Conservation (phyloP, 2,329 filamentous ascomycete species). For the Tolypocladium capitatum region DNA sequence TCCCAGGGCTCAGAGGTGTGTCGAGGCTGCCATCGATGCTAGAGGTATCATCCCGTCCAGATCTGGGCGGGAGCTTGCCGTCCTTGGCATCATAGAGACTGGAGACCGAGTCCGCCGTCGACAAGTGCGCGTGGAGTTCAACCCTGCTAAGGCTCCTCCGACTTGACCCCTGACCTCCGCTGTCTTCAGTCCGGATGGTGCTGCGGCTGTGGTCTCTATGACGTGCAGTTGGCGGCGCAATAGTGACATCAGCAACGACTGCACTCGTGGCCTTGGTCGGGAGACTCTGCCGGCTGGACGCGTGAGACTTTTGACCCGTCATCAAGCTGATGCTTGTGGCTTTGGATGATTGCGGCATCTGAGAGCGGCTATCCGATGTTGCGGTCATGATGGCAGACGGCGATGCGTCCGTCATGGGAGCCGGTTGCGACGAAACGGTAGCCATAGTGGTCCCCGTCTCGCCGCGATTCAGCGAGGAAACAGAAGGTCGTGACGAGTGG, state of each 20-base stretch:
- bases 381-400: constrained; percentile 19
- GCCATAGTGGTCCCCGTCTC: constrained; percentile 22
- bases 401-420: constrained; percentile 21
- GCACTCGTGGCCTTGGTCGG: constrained; percentile 29
- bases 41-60: constrained; percentile 28
- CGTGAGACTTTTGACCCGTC: constrained; percentile 28
- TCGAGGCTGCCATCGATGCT: constrained; percentile 33
- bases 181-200: constrained; percentile 29
- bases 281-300: constrained; percentile 24
- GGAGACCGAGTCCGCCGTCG: constrained; percentile 20
- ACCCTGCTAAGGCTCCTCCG: constrained; percentile 30
- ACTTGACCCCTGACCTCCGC: constrained; percentile 20
- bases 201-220: constrained; percentile 33
- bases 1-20: constrained; percentile 28
- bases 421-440: constrained; percentile 16
- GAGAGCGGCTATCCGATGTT: constrained; percentile 26
- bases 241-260: constrained; percentile 27
- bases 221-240: constrained; percentile 36
- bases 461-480: constrained; percentile 25
- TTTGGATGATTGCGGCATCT: constrained; percentile 30
- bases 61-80: constrained; percentile 18
- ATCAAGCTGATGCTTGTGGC: constrained; percentile 34
- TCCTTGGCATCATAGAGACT: constrained; percentile 26
- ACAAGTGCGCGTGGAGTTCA: constrained; percentile 25
- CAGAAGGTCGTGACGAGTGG: constrained; percentile 27